Evolutionary conservation across 345 rosid species (phyloP).

Genomic region (Chamaenerion angustifolium): DNA sequence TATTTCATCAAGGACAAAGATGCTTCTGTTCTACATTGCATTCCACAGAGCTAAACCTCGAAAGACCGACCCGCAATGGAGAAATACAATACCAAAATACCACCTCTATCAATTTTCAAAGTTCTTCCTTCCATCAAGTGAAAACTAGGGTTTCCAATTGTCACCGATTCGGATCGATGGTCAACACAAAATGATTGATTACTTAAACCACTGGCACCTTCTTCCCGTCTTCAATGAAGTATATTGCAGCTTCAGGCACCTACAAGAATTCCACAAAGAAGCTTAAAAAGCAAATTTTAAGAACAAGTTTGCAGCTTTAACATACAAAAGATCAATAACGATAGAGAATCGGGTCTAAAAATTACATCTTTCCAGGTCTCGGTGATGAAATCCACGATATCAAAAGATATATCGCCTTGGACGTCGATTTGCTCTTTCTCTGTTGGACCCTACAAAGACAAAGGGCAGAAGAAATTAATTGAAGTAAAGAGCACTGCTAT

Average conservation of each 20-base stretch:
- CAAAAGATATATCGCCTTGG: conserved; percentile 90
- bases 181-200: background rate
- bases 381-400: conserved; percentile 70
- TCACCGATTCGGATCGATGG: too few relatives aligned
- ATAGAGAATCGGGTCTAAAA: background rate
- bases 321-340: too few relatives aligned
- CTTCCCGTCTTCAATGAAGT: conserved; percentile 84
- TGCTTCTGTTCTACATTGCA: too few relatives aligned
- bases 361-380: conserved; percentile 85
- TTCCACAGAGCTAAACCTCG: too few relatives aligned
- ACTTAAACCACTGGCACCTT: conserved; percentile 68
- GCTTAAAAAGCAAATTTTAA: too few relatives aligned
- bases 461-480: background rate
- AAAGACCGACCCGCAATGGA: too few relatives aligned
- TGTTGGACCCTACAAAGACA: conserved; percentile 65
- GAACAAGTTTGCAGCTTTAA: too few relatives aligned
- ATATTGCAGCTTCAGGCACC: conserved; percentile 81
- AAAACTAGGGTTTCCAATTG: too few relatives aligned
- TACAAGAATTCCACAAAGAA: conserved; percentile 7
- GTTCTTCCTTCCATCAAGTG: too few relatives aligned
- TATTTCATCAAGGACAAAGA: background rate
- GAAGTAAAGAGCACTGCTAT: background rate
- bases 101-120: too few relatives aligned
- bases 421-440: conserved; percentile 97
- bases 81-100: too few relatives aligned